Conservation (phyloP, 176 grass and related monocot genomes). For the Phragmites australis region DNA sequence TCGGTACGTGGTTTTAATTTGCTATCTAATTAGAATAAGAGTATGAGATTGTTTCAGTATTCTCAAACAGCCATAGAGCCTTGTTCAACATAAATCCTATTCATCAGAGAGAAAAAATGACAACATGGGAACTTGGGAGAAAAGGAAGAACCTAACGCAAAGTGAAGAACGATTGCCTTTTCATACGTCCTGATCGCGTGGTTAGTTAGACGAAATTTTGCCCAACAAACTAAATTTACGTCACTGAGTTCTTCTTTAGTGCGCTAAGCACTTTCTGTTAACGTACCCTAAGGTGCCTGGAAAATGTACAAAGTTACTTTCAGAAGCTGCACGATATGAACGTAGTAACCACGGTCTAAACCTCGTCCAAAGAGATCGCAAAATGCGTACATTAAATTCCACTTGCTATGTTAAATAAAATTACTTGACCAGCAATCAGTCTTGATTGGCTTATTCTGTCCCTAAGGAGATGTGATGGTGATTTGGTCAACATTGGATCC, state of each 20-base stretch:
- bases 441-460: background rate
- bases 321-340: background rate
- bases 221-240: background rate
- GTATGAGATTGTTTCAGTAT: background rate
- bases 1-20: background rate
- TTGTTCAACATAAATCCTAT: background rate
- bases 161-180: background rate
- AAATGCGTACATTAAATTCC: background rate
- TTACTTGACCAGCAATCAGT: background rate
- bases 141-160: background rate
- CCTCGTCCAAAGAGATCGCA: background rate
- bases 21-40: background rate
- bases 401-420: background rate
- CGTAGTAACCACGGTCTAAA: constrained; percentile 9
- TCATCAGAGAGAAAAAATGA: background rate
- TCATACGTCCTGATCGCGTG: background rate
- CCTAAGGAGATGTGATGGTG: background rate
- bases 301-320: constrained; percentile 27
- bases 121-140: background rate
- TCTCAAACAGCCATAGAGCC: background rate
- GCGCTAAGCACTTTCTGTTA: constrained; percentile 2
- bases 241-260: background rate
- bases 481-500: background rate
- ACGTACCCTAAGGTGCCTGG: background rate
- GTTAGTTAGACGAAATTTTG: background rate